Conservation (phyloP, 2,329 filamentous ascomycete species). For the Emmonsiellopsis sp. region DNA sequence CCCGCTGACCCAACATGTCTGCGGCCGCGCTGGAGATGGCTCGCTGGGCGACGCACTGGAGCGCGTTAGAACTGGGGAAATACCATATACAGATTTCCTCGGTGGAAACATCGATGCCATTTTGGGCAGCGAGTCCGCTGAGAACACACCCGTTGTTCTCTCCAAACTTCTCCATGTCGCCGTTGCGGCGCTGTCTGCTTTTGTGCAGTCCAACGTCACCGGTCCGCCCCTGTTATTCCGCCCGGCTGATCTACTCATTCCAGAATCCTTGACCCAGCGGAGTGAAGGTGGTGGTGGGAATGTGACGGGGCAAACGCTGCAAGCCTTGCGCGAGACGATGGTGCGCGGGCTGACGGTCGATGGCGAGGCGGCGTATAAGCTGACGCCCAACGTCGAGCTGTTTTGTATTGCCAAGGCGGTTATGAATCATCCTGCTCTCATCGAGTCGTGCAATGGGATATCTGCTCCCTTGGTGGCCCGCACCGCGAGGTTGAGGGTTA, state of each 20-base stretch:
- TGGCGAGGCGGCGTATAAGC: slow-evolving; percentile 74
- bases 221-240: slow-evolving; percentile 65
- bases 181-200: slow-evolving; percentile 62
- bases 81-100: not conserved
- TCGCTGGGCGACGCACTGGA: not conserved
- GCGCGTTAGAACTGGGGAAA: not conserved
- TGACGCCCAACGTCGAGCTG: slow-evolving; percentile 75
- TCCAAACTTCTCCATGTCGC: slow-evolving; percentile 47
- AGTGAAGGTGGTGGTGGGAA: slow-evolving; percentile 26
- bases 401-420: slow-evolving; percentile 64
- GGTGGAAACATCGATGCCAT: not conserved
- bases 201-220: slow-evolving; percentile 79
- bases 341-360: slow-evolving; percentile 66
- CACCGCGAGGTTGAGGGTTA: slow-evolving; percentile 61
- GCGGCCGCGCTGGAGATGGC: not conserved
- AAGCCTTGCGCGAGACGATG: slow-evolving; percentile 47
- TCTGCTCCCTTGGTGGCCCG: slow-evolving; percentile 32
- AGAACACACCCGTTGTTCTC: slow-evolving; percentile 8
- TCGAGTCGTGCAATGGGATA: slow-evolving; percentile 15
- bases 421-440: slow-evolving; percentile 39
- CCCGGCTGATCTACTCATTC: slow-evolving; percentile 41
- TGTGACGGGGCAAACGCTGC: slow-evolving; percentile 18
- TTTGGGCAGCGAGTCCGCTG: not conserved
- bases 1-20: slow-evolving; percentile 4
- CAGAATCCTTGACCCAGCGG: slow-evolving; percentile 20